Conservation (phyloP, 164 flowering plant genomes). For the Akebia trifoliata region DNA sequence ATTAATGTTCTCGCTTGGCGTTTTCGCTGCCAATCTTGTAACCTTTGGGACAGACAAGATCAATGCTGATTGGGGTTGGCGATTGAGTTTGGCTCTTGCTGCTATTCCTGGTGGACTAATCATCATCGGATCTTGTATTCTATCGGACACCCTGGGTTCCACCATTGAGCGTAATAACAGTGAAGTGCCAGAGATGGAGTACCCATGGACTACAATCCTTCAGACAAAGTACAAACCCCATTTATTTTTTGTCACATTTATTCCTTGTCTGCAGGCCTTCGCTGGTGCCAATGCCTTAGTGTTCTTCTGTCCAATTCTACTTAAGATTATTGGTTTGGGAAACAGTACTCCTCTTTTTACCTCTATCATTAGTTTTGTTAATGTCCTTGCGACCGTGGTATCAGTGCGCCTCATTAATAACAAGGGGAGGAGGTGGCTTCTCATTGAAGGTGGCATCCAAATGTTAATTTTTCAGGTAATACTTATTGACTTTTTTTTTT, state of each 20-base stretch:
- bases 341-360: constrained; percentile 23
- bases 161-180: constrained; percentile 20
- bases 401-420: constrained; percentile 17
- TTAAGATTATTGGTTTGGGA: constrained; percentile 26
- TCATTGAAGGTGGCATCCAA: constrained; percentile 25
- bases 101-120: constrained; percentile 13
- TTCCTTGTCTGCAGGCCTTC: constrained; percentile 30
- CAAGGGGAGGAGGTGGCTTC: constrained; percentile 19
- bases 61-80: constrained; percentile 16
- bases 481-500: too few species aligned
- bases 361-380: constrained; percentile 22
- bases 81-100: constrained; percentile 17
- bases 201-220: too few species aligned
- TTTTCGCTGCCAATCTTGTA: constrained; percentile 12
- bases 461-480: constrained; percentile 28
- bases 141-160: constrained; percentile 18
- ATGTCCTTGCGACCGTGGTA: constrained; percentile 9
- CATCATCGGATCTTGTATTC: not conserved
- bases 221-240: constrained; percentile 29
- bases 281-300: constrained; percentile 25
- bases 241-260: constrained; percentile 18
- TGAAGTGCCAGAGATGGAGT: constrained; percentile 13
- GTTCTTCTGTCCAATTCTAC: constrained; percentile 28
- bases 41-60: constrained; percentile 12
- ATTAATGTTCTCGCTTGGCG: constrained; percentile 16